phyloP scores from a whole-genome alignment of 352 stramenopile genomes.

The Phytophthora quininea region DNA sequence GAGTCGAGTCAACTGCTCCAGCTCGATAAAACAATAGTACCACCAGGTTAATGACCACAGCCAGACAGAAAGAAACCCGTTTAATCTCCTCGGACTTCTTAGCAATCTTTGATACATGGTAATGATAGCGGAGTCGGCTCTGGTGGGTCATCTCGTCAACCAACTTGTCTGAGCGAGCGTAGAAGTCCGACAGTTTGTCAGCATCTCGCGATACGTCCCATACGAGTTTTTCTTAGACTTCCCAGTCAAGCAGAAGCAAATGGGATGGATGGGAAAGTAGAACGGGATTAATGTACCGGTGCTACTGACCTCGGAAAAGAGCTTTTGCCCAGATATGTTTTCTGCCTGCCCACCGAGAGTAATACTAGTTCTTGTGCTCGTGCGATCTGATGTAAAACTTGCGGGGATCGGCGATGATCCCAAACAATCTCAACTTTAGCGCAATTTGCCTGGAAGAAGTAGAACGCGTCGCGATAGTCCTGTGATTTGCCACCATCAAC shows the following conservation, averaged over 20 bases:
- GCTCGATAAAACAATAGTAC: slow-evolving; percentile 69
- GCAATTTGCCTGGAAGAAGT: slow-evolving; percentile 73
- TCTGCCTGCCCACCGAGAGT: background rate
- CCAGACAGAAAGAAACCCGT: slow-evolving; percentile 53
- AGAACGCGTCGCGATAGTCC: slow-evolving; percentile 56
- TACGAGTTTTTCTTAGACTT: slow-evolving; percentile 79
- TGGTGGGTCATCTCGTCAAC: slow-evolving; percentile 81
- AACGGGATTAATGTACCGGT: slow-evolving; percentile 48
- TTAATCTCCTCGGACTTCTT: slow-evolving; percentile 56
- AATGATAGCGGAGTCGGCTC: slow-evolving; percentile 46
- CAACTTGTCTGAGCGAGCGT: slow-evolving; percentile 62
- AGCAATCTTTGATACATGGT: slow-evolving; percentile 39
- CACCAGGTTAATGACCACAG: slow-evolving; percentile 61
- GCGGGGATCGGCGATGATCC: slow-evolving; percentile 39
- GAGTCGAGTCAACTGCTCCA: slow-evolving; percentile 53
- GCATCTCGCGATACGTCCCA: slow-evolving; percentile 60
- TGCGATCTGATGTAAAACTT: background rate
- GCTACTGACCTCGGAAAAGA: background rate
- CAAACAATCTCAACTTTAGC: slow-evolving; percentile 74
- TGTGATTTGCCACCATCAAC: slow-evolving; percentile 5
- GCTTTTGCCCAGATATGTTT: background rate
- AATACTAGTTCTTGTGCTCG: slow-evolving; percentile 1
- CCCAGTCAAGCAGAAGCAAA: slow-evolving; percentile 75
- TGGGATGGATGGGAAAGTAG: slow-evolving; percentile 79
- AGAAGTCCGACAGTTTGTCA: slow-evolving; percentile 78